Conservation (phyloP, 371 early-diverging fungal species). For the Mucor lusitanicus region DNA sequence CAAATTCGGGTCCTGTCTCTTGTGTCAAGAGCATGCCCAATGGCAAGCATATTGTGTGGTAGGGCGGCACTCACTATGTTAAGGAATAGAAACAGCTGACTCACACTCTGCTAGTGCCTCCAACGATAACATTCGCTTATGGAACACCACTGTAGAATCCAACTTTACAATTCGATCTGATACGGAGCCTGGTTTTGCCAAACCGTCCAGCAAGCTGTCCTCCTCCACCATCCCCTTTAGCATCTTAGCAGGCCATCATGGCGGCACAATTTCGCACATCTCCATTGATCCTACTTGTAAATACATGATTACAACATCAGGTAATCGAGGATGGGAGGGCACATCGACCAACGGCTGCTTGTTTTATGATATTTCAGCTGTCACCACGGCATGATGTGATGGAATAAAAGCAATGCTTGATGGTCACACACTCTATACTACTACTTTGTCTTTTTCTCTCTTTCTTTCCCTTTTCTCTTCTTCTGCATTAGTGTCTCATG, state of each 20-base stretch:
- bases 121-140: constrained; percentile 90
- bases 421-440: neutral
- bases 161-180: constrained; percentile 39
- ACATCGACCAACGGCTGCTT: constrained; percentile 78
- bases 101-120: constrained; percentile 68
- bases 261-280: constrained; percentile 81
- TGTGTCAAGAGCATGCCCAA: constrained; percentile 80
- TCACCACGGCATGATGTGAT: constrained; percentile 10
- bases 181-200: constrained; percentile 20
- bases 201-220: constrained; percentile 10
- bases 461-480: neutral
- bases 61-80: too few species aligned
- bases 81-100: neutral
- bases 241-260: constrained; percentile 53
- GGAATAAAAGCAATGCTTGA: neutral
- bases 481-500: constrained; percentile 18
- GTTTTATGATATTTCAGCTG: constrained; percentile 73
- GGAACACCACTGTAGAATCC: constrained; percentile 67
- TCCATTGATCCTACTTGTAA: constrained; percentile 76
- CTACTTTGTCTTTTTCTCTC: too few species aligned
- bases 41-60: constrained; percentile 83
- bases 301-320: constrained; percentile 87
- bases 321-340: constrained; percentile 94
- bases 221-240: constrained; percentile 39
- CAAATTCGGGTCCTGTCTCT: constrained; percentile 90